Evolutionary conservation across 148 eudicot species (phyloP), one percentile per base, ranked within the genome.

Genomic region (Salicornia ramosissima): DNA sequence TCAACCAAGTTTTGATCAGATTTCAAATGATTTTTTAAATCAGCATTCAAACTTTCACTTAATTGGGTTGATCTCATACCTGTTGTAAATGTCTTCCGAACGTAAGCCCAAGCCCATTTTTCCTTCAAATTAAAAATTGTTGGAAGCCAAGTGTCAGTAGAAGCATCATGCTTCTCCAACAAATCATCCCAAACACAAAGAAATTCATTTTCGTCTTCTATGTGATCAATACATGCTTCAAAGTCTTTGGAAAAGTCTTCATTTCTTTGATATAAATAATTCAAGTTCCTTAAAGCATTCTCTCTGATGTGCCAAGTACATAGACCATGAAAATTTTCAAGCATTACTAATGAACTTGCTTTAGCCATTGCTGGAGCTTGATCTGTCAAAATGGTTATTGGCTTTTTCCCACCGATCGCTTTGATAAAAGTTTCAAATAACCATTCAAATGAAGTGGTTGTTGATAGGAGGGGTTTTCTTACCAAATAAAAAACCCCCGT

Each of bases 401-500:
- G 85, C 54, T 73, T 61, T 53, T 73, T 73, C 45, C 74, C 65
- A 39, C 58, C 50, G 74, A 76, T 74, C 2, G 70, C 70, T 55
- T 55, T 71, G 10, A 72, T n/a, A 67, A 78, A 81, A 9, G 79
- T 81, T n/a, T 55, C 74, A 71, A 81, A 81, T 31, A 78, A 69
- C 82, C 82, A 81, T 66, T 39, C 33, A 64, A 78, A 71, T n/a
- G 80, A 64, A 28, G 55, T 64, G n/a, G n/a, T n/a, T n/a, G n/a
- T n/a, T n/a, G n/a, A n/a, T n/a, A n/a, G n/a, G n/a, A n/a, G n/a
- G n/a, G n/a, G n/a, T n/a, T n/a, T n/a, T n/a, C n/a, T n/a, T n/a
- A n/a, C n/a, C n/a, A n/a, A n/a, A n/a, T n/a, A n/a, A n/a, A n/a
- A n/a, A n/a, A n/a, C n/a, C n/a, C n/a, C n/a, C n/a, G n/a, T n/a